Percentiles rank a stretch among this genome's conserved stretches.
phyloP scores from a whole-genome alignment of 306 rosid genomes.

The Cyclanthera cordifolia region DNA sequence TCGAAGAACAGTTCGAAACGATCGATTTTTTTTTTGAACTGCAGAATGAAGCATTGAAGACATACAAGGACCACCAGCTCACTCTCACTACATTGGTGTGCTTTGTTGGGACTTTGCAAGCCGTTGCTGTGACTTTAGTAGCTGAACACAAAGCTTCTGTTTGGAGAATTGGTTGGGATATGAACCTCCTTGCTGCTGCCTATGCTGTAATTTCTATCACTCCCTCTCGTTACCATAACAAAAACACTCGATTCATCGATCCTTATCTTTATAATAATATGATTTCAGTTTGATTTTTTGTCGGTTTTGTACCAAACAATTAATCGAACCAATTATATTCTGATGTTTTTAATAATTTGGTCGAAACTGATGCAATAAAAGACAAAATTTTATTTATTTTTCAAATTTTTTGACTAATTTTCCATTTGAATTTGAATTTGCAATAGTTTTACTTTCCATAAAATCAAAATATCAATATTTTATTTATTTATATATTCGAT shows the following conservation, averaged over 20 bases:
- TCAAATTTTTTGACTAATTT: too few species aligned
- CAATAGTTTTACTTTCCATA: too few species aligned
- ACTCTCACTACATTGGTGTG: constrained; percentile 69
- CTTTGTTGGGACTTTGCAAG: constrained; percentile 66
- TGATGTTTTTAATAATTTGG: too few species aligned
- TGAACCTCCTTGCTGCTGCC: constrained; percentile 81
- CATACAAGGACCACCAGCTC: constrained; percentile 68
- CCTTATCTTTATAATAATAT: not conserved
- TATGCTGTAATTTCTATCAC: constrained; percentile 46
- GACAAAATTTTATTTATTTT: too few species aligned
- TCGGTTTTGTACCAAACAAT: too few species aligned
- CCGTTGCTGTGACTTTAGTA: constrained; percentile 52
- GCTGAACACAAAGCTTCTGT: constrained; percentile 50
- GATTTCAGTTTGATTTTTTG: too few species aligned
- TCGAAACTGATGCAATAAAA: too few species aligned
- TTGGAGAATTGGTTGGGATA: constrained; percentile 84
- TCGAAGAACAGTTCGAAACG: not conserved
- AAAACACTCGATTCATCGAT: too few species aligned
- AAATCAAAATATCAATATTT: too few species aligned
- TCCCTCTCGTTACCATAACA: not conserved
- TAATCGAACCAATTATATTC: too few species aligned
- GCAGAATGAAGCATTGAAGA: constrained; percentile 67
- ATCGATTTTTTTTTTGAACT: not conserved
- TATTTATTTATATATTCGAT: too few species aligned
- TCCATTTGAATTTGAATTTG: too few species aligned